Conservation (phyloP, 768 basidiomycete species). For the Holtermanniella nyarrowii region DNA sequence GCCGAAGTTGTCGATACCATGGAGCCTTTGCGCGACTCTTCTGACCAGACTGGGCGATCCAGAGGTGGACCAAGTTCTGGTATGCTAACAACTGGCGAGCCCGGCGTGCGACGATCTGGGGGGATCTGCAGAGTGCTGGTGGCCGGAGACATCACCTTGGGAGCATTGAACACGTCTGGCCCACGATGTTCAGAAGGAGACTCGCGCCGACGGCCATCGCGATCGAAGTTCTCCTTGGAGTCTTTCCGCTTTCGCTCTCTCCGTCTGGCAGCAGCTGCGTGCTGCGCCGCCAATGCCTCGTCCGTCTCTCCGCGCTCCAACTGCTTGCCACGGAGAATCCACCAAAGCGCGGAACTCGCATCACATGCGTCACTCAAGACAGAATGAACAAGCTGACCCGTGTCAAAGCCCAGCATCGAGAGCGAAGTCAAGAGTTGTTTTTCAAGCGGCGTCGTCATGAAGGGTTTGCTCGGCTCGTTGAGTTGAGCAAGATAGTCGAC, state of each 20-base stretch:
- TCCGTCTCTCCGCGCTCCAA: constrained; percentile 61
- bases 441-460: constrained; percentile 79
- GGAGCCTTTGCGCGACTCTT: background rate
- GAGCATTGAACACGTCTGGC: background rate
- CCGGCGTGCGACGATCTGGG: background rate
- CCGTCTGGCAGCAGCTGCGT: constrained; percentile 20
- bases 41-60: background rate
- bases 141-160: too few species aligned
- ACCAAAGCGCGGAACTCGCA: constrained; percentile 82
- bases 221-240: background rate
- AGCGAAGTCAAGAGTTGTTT: constrained; percentile 67
- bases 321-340: constrained; percentile 62
- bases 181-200: background rate
- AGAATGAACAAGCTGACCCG: constrained; percentile 87
- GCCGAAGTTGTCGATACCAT: background rate
- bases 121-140: background rate
- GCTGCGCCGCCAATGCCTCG: constrained; percentile 16
- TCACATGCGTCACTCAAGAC: constrained; percentile 89
- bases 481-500: constrained; percentile 46
- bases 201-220: background rate
- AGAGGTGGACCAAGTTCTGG: background rate
- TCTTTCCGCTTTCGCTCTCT: constrained; percentile 5
- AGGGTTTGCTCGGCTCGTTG: constrained; percentile 48
- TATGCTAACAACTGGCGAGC: too few species aligned
- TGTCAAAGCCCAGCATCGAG: constrained; percentile 73